Conservation (phyloP, 805 yeast species). For the Ogataea nonfermentans region DNA sequence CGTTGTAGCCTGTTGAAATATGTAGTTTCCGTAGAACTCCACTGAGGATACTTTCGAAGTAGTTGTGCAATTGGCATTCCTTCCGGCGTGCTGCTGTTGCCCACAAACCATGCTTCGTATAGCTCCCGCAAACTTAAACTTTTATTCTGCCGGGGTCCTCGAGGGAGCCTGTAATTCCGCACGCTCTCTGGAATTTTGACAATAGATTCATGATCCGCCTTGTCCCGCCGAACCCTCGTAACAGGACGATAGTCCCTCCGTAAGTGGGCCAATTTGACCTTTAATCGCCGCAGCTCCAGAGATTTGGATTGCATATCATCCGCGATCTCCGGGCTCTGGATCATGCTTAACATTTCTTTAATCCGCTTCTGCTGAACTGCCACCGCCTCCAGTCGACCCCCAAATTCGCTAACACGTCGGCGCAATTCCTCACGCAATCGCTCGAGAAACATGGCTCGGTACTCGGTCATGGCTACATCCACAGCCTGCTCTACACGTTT, state of each 20-base stretch:
- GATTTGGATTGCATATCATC: constrained; percentile 1
- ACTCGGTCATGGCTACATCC: constrained; percentile 2
- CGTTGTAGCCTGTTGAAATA: constrained; percentile 16
- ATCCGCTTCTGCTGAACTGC: constrained; percentile 4
- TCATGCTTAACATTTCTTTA: constrained; percentile 4
- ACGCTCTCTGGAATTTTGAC: constrained; percentile 12
- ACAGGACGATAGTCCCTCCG: constrained; percentile 4
- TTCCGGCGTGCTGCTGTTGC: constrained; percentile 13
- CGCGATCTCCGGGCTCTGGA: background rate
- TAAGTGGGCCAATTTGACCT: constrained; percentile 3
- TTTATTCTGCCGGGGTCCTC: constrained; percentile 17
- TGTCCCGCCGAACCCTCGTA: background rate
- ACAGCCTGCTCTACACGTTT: background rate
- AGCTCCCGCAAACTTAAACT: constrained; percentile 14
- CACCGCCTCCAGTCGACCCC: background rate
- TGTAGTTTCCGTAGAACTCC: constrained; percentile 19
- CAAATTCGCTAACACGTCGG: background rate
- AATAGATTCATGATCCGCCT: background rate
- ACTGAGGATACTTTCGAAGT: constrained; percentile 13
- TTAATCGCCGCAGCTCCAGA: constrained; percentile 4
- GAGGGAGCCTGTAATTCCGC: constrained; percentile 16
- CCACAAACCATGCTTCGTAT: constrained; percentile 19
- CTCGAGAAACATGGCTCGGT: background rate
- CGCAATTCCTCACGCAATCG: constrained; percentile 1
- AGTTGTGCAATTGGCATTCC: constrained; percentile 10